Evolutionary conservation across 1,139 yeast genomes (phyloP).

Genomic region (Magnusiomyces suaveolens): DNA sequence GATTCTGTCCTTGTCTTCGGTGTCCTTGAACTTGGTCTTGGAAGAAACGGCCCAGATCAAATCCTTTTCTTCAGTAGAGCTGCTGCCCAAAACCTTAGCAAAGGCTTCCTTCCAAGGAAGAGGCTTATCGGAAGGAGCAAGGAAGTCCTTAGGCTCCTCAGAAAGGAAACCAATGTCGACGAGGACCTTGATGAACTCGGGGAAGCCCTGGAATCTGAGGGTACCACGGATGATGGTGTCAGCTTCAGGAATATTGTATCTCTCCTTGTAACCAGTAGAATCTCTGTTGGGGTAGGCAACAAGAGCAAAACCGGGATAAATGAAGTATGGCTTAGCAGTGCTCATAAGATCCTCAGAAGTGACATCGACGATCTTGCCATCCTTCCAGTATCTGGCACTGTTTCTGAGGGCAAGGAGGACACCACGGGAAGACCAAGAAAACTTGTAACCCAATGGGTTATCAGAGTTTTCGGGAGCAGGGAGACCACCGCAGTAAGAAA

Average conservation of each 20-base stretch:
- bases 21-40: conserved; percentile 72
- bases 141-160: conserved; percentile 57
- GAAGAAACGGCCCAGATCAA: conserved; percentile 64
- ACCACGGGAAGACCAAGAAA: conserved; percentile 98
- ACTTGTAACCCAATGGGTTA: conserved; percentile 96
- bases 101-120: conserved; percentile 85
- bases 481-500: conserved; percentile 96
- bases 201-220: conserved; percentile 96
- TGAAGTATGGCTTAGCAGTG: conserved; percentile 87
- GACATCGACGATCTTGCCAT: conserved; percentile 73
- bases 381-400: conserved; percentile 79
- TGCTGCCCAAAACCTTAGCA: conserved; percentile 63
- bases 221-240: conserved; percentile 96
- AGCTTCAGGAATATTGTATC: conserved; percentile 93
- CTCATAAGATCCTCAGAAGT: conserved; percentile 90
- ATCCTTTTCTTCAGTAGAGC: conserved; percentile 61
- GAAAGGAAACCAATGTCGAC: conserved; percentile 89
- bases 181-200: conserved; percentile 88
- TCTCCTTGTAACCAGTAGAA: conserved; percentile 85
- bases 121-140: conserved; percentile 36
- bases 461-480: conserved; percentile 97
- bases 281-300: conserved; percentile 98
- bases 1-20: conserved; percentile 77
- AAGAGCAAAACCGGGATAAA: conserved; percentile 90
- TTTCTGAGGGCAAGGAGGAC: conserved; percentile 91